Evolutionary conservation across 139 green algal species (phyloP), one percentile per base, ranked within the genome.

Genomic region (Chlamydomonas sphaeroides): DNA sequence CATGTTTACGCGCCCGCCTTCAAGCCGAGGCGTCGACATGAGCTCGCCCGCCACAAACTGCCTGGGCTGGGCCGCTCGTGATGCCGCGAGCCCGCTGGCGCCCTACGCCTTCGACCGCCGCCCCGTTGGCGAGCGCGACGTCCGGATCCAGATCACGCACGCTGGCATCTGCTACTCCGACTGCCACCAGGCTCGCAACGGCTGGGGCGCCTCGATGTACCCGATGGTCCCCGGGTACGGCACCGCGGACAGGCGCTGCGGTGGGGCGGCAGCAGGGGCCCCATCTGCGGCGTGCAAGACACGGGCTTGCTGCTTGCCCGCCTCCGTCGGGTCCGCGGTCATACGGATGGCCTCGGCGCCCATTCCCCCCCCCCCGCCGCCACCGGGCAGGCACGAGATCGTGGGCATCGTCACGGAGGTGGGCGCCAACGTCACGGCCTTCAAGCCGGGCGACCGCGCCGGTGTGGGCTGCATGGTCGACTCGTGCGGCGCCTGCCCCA

Each of bases 341-440:
- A n/a, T n/a, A n/a, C n/a, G n/a, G n/a, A 28, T 65, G 4, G 5
- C 30, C 57, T 15, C 5, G 5, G 28, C 57, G 10, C 26, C 28
- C 26, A 5, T 17, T 8, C 30, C 7, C 15, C 57, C 11, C 14
- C 28, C 28, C 28, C 5, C 57, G 1, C 15, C 63, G 33, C 2
- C 56, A 62, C n/a, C n/a, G n/a, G n/a, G n/a, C 63, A 92, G 92
- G 18, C 94, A 98, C 72, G 95, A 98, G 89, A 96, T 98, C 65
- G 89, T 94, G 23, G 95, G 95, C 67, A 91, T 97, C 28, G 93
- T 98, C 26, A 92, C 86, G 0, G 89, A 96, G 78, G 92, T 97
- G 4, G 74, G 90, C 59, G 5, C 62, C 0, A 56, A 53, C 18
- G 85, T 89, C 1, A 86, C 67, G 57, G 89, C 93, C 36, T 96